Evolutionary conservation across 2,329 filamentous ascomycete genomes (phyloP).

Genomic region (Ascochyta clinopodiicola): DNA sequence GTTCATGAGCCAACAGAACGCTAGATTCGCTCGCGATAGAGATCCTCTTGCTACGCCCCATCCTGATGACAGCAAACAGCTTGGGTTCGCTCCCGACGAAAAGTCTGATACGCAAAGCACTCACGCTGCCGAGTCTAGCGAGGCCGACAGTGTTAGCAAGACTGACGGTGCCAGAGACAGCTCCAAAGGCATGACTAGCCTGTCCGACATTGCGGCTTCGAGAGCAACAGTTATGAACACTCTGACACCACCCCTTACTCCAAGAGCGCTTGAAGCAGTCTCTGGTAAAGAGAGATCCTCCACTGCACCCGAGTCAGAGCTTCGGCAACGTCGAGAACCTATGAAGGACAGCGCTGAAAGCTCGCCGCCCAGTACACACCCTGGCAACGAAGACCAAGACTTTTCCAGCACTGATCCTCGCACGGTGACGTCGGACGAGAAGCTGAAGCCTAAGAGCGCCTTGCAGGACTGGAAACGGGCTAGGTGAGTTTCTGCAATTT

Average conservation of each 20-base stretch:
- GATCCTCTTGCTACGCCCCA: constrained; percentile 25
- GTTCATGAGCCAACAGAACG: constrained; percentile 15
- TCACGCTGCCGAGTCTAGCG: constrained; percentile 15
- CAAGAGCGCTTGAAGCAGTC: constrained; percentile 9
- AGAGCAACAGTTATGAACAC: constrained; percentile 18
- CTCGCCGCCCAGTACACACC: neutral
- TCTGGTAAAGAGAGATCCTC: constrained; percentile 3
- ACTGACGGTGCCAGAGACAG: constrained; percentile 25
- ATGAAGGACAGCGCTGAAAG: constrained; percentile 5
- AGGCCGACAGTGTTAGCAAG: constrained; percentile 25
- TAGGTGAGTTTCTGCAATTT: constrained; percentile 25
- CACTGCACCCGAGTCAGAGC: constrained; percentile 11
- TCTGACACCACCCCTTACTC: constrained; percentile 22
- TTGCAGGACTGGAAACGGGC: constrained; percentile 28
- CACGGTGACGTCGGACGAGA: neutral
- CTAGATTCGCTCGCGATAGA: constrained; percentile 15
- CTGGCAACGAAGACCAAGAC: constrained; percentile 2
- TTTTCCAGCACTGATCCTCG: neutral
- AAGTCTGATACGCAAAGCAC: neutral
- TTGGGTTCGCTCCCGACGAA: constrained; percentile 11
- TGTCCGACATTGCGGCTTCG: constrained; percentile 22
- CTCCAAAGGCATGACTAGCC: constrained; percentile 8
- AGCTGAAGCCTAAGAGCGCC: constrained; percentile 10
- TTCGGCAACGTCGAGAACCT: constrained; percentile 24
- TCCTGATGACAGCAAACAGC: constrained; percentile 22